Conservation (phyloP, 2,329 filamentous ascomycete genomes). For the Diaporthe destruens region DNA sequence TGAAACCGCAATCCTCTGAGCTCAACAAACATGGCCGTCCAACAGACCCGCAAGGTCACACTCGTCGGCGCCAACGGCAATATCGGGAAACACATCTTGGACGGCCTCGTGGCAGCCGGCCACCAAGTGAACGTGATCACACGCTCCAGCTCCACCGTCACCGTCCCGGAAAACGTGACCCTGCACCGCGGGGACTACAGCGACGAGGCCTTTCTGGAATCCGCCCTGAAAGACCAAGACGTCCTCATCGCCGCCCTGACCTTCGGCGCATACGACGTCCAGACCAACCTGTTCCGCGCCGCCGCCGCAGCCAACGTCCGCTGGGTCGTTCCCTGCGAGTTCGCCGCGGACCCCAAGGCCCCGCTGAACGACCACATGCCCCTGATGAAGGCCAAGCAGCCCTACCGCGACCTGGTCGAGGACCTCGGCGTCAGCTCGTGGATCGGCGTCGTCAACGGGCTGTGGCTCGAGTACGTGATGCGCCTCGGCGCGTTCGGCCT, state of each 20-base stretch:
- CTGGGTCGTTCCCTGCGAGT: constrained; percentile 51
- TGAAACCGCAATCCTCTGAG: too few relatives aligned
- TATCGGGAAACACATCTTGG: neutral
- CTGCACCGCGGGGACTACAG: constrained; percentile 13
- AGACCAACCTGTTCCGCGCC: constrained; percentile 47
- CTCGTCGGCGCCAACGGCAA: constrained; percentile 13
- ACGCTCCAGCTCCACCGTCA: neutral
- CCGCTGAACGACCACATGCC: constrained; percentile 42
- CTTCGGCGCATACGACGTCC: neutral
- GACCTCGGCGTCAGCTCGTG: constrained; percentile 49
- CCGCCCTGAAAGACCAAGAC: constrained; percentile 1
- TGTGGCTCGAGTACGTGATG: constrained; percentile 52
- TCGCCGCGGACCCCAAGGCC: constrained; percentile 48
- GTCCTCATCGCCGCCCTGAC: neutral
- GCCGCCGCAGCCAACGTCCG: constrained; percentile 49
- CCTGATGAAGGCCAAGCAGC: constrained; percentile 46
- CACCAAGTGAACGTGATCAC: constrained; percentile 2
- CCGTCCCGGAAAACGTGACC: neutral
- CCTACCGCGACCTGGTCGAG: constrained; percentile 47
- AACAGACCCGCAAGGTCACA: neutral
- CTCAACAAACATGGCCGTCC: neutral
- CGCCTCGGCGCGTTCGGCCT: constrained; percentile 47
- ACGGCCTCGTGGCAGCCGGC: neutral
- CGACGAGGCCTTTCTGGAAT: neutral
- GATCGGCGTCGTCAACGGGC: constrained; percentile 51